phyloP scores from a whole-genome alignment of 805 yeast species.

The Lachancea cidri region DNA sequence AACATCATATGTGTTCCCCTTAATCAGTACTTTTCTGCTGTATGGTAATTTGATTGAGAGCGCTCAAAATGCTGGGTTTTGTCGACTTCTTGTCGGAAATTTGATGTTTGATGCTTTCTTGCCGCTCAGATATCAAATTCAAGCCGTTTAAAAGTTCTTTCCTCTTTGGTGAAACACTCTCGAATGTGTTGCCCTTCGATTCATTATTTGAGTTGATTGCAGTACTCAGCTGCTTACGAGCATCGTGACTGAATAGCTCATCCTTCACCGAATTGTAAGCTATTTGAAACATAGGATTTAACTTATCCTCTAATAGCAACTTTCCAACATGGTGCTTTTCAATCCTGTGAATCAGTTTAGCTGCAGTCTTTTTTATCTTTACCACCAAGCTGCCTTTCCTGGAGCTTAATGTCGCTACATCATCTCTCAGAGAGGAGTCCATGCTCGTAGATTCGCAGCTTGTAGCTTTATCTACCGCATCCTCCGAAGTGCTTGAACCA shows the following conservation, averaged over 20 bases:
- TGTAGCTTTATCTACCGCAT: background rate
- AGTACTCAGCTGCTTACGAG: too few species aligned
- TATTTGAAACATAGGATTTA: slow-evolving; percentile 12
- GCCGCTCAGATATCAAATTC: slow-evolving; percentile 5
- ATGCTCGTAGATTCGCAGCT: slow-evolving; percentile 1
- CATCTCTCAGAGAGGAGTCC: slow-evolving; percentile 3
- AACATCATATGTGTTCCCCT: background rate
- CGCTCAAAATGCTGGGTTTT: slow-evolving; percentile 10
- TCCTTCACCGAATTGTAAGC: slow-evolving; percentile 8
- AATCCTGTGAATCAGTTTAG: slow-evolving; percentile 15
- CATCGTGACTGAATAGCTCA: slow-evolving; percentile 4
- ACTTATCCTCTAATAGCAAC: slow-evolving; percentile 11
- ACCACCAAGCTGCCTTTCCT: slow-evolving; percentile 1
- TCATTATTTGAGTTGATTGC: too few species aligned
- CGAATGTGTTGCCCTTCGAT: too few species aligned
- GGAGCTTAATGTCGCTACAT: slow-evolving; percentile 2
- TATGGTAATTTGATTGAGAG: slow-evolving; percentile 11
- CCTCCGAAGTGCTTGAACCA: slow-evolving; percentile 9
- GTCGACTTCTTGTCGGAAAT: slow-evolving; percentile 1
- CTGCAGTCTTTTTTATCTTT: slow-evolving; percentile 12
- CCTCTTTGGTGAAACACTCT: slow-evolving; percentile 7
- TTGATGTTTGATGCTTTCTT: slow-evolving; percentile 3
- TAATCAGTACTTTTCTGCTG: slow-evolving; percentile 11
- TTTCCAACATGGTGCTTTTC: slow-evolving; percentile 22
- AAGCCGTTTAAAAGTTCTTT: slow-evolving; percentile 9